These are phyloP conservation scores for Kodamaea hsintzibuensis DNA, from an alignment of 805 yeast species.

Conservation along the genomic window DNA sequence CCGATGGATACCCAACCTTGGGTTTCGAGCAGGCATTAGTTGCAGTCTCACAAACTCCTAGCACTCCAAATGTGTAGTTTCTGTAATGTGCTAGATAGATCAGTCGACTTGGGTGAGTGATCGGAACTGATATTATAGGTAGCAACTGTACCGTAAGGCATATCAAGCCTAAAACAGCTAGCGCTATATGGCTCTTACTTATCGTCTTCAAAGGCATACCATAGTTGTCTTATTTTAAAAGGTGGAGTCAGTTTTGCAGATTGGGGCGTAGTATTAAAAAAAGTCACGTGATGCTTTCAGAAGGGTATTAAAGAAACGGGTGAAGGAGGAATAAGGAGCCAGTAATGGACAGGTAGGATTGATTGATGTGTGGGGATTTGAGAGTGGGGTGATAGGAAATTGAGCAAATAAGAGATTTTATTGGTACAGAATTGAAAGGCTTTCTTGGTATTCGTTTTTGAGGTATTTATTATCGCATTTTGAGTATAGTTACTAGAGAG, in stretches of 20 bases:
- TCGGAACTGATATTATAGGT: constrained; percentile 44
- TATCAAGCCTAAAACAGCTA: constrained; percentile 28
- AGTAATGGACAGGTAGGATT: no score
- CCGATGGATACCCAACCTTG: constrained; percentile 38
- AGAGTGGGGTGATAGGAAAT: no score
- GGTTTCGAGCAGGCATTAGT: constrained; percentile 33
- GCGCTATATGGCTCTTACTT: constrained; percentile 27
- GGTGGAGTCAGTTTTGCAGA: neutral
- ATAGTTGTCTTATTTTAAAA: neutral
- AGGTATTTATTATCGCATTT: no score
- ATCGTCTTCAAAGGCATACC: constrained; percentile 20
- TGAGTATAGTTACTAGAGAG: no score
- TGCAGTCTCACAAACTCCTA: constrained; percentile 39
- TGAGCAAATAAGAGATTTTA: no score
- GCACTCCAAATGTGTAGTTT: constrained; percentile 43
- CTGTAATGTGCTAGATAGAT: constrained; percentile 33
- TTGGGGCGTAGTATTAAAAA: neutral
- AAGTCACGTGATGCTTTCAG: constrained; percentile 1
- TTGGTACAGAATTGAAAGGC: no score
- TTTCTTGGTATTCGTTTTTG: no score
- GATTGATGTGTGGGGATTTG: no score
- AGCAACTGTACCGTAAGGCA: constrained; percentile 39
- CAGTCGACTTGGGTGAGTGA: constrained; percentile 21
- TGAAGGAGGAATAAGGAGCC: no score
- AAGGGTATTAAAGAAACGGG: no score